Base-by-base conservation (phyloP, 176 grass and related monocot genomes). In the Carex pumila region DNA sequence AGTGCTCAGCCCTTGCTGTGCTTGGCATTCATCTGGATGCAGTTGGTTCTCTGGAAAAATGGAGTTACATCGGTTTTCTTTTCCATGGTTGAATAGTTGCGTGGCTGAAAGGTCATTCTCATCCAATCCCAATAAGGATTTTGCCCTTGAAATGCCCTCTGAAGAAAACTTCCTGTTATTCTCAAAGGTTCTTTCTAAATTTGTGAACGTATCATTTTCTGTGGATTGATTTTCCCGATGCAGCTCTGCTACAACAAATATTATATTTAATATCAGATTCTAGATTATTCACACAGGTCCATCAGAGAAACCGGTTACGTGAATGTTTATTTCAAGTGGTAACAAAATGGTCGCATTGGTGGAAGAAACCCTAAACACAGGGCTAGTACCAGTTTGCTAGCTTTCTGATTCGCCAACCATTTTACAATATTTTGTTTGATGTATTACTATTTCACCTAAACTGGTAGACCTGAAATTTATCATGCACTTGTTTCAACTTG, bases 61-160 rank as follows among this genome's bases (percentile, higher is more conserved):
- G 78, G 82, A 85, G 9, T 84, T 87, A 80, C 84, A 81, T 72
- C 85, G 73, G 62, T 91, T 86, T 73, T 92, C 84, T 22, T 77
- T 82, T 85, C 89, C 84, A 18, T 85, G 84, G 62, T 84, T 76
- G 87, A 91, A 89, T 78, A 89, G 50, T 89, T 94, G 89, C 53
- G 86, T 64, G 47, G 50, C 36, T 66, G 90, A 91, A 83, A 93
- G 53, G 43, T 89, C 84, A 80, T 88, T 84, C 76, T 86, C 88
- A 65, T 94, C 89, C 88, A 94, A 86, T 22, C 95, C 90, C 89
- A 94, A 82, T 82, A 98, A 91, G 76, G 86, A 87, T 84, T 92
- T 87, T 87, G 92, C 95, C 74, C 84, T 89, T 84, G 88, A 85
- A 55, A 98, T 85, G 65, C 89, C 90, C 76, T 80, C 41, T 78